These are phyloP conservation scores for Phytophthora fragariaefolia DNA, from an alignment of 352 stramenopile genomes.

Conservation along the genomic window DNA sequence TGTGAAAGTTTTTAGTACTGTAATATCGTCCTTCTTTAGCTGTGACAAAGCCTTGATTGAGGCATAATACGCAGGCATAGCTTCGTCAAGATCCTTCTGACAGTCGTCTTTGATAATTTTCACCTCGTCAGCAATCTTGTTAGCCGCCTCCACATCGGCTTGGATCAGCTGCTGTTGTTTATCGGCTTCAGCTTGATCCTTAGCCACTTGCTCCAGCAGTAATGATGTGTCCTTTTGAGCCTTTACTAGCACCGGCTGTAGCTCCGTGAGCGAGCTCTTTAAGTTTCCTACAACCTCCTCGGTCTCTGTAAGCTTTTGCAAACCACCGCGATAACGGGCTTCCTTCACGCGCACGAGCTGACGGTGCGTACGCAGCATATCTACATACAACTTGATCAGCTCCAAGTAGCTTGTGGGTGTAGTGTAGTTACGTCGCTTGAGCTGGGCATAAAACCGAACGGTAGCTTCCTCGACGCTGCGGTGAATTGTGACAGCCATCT, in stretches of 20 bases:
- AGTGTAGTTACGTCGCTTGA: constrained; percentile 94
- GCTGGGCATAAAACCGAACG: constrained; percentile 75
- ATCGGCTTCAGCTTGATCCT: constrained; percentile 92
- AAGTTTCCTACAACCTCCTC: constrained; percentile 94
- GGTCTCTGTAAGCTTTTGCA: constrained; percentile 94
- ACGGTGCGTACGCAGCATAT: constrained; percentile 90
- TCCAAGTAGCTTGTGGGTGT: constrained; percentile 96
- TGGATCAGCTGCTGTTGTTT: constrained; percentile 93
- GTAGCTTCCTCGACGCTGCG: constrained; percentile 91
- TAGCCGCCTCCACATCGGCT: constrained; percentile 90
- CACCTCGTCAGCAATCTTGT: constrained; percentile 92
- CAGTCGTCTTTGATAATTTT: constrained; percentile 95
- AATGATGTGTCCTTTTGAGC: constrained; percentile 88
- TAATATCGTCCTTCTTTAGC: constrained; percentile 94
- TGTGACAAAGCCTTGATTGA: constrained; percentile 91
- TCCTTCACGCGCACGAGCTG: constrained; percentile 87
- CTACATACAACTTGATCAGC: constrained; percentile 94
- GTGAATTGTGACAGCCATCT: constrained; percentile 95
- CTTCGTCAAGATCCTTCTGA: constrained; percentile 92
- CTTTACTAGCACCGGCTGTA: constrained; percentile 92
- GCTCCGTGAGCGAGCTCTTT: constrained; percentile 90
- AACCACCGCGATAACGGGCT: constrained; percentile 76
- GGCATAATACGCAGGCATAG: constrained; percentile 93
- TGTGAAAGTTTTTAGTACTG: constrained; percentile 92
- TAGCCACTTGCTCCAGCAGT: constrained; percentile 89